A percentile compares a stretch with the other conserved stretches of the same genome.
These are phyloP conservation scores for Condylostoma magnum DNA, from an alignment of 169 alveolate genomes.

Conservation along the genomic window DNA sequence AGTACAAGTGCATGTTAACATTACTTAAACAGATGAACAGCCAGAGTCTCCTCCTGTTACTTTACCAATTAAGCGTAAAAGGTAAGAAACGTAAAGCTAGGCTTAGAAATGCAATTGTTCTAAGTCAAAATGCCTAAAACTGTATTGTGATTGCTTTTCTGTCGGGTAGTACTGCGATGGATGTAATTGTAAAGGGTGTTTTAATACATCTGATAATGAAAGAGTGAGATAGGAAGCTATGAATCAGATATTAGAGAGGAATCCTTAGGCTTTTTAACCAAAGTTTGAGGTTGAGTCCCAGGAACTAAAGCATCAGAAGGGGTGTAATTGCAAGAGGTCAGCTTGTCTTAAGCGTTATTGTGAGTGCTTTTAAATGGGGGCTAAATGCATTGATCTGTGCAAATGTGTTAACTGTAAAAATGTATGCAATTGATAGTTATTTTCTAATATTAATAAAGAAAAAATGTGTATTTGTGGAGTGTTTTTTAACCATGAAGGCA, in stretches of 20 bases:
- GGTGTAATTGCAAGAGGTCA: constrained; percentile 68
- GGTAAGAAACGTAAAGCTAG: no score
- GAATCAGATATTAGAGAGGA: constrained; percentile 63
- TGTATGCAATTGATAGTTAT: no score
- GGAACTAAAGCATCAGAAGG: constrained; percentile 39
- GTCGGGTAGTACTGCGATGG: constrained; percentile 67
- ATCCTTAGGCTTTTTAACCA: constrained; percentile 75
- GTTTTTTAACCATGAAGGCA: no score
- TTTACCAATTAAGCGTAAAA: no score
- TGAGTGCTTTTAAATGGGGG: constrained; percentile 64
- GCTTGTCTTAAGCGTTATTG: constrained; percentile 67
- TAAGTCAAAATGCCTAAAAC: constrained; percentile 82
- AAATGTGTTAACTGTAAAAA: constrained; percentile 63
- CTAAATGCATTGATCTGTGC: constrained; percentile 55
- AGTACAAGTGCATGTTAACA: no score
- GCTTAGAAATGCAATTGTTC: constrained; percentile 68
- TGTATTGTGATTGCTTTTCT: constrained; percentile 89
- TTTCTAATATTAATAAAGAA: no score
- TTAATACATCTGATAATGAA: constrained; percentile 72
- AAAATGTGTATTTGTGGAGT: no score
- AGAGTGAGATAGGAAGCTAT: constrained; percentile 60
- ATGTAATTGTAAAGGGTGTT: constrained; percentile 81
- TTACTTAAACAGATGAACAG: no score
- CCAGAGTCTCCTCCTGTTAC: no score
- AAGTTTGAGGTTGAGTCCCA: no score